These are phyloP conservation scores for Myxozyma lipomycoides DNA, from an alignment of 805 yeast genomes.

Conservation along the genomic window DNA sequence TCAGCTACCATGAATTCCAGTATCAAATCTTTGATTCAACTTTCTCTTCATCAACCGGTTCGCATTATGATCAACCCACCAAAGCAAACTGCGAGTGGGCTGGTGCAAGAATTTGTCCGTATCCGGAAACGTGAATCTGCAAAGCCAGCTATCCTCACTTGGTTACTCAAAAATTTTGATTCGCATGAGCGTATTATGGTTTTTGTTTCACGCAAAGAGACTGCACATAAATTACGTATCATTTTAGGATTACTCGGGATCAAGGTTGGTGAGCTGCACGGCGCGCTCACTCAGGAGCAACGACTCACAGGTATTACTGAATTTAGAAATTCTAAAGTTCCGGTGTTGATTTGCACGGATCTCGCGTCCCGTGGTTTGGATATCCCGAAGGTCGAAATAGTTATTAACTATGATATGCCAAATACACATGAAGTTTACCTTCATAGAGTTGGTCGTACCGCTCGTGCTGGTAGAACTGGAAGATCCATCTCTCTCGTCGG, in stretches of 20 bases:
- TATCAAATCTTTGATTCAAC: conserved; percentile 79
- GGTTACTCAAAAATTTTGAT: conserved; percentile 65
- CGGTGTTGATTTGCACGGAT: conserved; percentile 92
- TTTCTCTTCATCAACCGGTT: conserved; percentile 86
- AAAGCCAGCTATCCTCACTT: conserved; percentile 77
- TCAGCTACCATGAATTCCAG: conserved; percentile 98
- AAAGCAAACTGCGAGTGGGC: conserved; percentile 84
- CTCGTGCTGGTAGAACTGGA: conserved; percentile 98
- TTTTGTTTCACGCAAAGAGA: conserved; percentile 86
- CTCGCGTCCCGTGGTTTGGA: conserved; percentile 98
- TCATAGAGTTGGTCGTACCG: conserved; percentile 98
- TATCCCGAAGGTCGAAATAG: conserved; percentile 95
- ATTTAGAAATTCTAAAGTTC: conserved; percentile 77
- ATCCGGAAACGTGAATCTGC: conserved; percentile 74
- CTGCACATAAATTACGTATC: conserved; percentile 82
- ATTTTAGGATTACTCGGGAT: conserved; percentile 80
- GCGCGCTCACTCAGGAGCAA: conserved; percentile 89
- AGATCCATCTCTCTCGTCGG: conserved; percentile 90
- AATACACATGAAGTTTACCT: conserved; percentile 83
- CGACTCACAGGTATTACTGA: conserved; percentile 79
- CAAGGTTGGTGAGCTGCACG: conserved; percentile 79
- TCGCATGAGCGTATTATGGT: conserved; percentile 75
- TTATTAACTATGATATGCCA: conserved; percentile 94
- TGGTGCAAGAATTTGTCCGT: conserved; percentile 91
- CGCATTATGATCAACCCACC: conserved; percentile 96